Percentiles rank a stretch among this genome's conserved stretches.
These are phyloP conservation scores for Phytophthora brassicae DNA, from an alignment of 352 stramenopile genomes.

Conservation along the genomic window DNA sequence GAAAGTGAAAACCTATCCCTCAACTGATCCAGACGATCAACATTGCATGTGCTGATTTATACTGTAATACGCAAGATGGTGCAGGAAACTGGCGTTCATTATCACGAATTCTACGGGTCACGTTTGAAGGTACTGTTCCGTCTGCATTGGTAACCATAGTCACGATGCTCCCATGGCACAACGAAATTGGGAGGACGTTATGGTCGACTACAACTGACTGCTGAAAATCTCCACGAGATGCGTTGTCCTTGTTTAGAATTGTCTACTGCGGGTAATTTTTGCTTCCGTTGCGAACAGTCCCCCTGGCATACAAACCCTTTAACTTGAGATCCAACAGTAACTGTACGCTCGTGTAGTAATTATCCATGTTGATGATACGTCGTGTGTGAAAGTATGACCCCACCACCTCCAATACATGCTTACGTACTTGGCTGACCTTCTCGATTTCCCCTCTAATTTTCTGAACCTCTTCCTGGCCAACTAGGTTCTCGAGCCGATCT, in stretches of 20 bases:
- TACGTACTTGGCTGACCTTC: neutral
- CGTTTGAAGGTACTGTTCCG: neutral
- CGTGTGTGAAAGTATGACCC: slow-evolving; percentile 12
- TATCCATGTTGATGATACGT: slow-evolving; percentile 29
- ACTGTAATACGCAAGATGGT: slow-evolving; percentile 24
- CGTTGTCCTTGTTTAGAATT: slow-evolving; percentile 1
- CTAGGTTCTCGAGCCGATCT: neutral
- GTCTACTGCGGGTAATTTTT: slow-evolving; percentile 26
- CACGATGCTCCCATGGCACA: slow-evolving; percentile 26
- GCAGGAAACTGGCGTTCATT: slow-evolving; percentile 10
- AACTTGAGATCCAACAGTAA: slow-evolving; percentile 19
- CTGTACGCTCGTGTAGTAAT: slow-evolving; percentile 34
- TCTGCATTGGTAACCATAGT: slow-evolving; percentile 28
- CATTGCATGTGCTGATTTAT: slow-evolving; percentile 38
- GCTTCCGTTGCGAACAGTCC: slow-evolving; percentile 12
- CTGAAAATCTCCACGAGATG: slow-evolving; percentile 6
- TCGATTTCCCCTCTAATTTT: neutral
- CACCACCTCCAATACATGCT: slow-evolving; percentile 1
- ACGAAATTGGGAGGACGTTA: slow-evolving; percentile 22
- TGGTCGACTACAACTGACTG: slow-evolving; percentile 16
- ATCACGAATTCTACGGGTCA: slow-evolving; percentile 3
- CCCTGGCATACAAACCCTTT: slow-evolving; percentile 19
- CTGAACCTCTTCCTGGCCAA: neutral
- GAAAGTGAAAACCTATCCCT: slow-evolving; percentile 26
- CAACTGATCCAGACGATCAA: slow-evolving; percentile 35